Evolutionary conservation across 2,329 filamentous ascomycete species (phyloP).

Genomic region (Calonectria ilicicola): DNA sequence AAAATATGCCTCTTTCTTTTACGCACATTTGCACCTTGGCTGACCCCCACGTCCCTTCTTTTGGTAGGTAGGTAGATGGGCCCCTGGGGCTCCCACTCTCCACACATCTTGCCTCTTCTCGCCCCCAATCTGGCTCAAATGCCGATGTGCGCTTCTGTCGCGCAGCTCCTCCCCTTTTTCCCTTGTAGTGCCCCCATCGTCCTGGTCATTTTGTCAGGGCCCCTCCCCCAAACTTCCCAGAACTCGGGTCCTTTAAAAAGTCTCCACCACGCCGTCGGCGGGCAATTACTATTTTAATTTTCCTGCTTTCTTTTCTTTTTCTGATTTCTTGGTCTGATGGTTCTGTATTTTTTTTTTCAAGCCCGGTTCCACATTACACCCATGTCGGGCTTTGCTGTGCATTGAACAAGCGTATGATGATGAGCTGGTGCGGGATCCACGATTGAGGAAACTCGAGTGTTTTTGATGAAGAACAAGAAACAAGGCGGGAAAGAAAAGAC

Average conservation of each 20-base stretch:
- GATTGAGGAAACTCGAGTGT: not conserved
- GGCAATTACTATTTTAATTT: not conserved
- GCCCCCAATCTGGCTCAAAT: slow-evolving; percentile 29
- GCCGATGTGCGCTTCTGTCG: not conserved
- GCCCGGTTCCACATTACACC: not conserved
- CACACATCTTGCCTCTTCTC: slow-evolving; percentile 30
- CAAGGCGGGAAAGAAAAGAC: not conserved
- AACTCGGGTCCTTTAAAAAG: not conserved
- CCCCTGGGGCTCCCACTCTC: slow-evolving; percentile 14
- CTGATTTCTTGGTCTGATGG: not conserved
- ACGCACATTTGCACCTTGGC: not conserved
- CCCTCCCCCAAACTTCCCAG: slow-evolving; percentile 28
- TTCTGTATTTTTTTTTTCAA: not conserved
- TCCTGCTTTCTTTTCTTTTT: not conserved
- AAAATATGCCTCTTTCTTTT: not conserved
- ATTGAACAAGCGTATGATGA: slow-evolving; percentile 7
- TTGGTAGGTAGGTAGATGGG: not conserved
- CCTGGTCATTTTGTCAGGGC: not conserved
- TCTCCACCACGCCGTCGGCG: not conserved
- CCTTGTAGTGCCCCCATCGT: slow-evolving; percentile 11
- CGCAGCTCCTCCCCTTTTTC: not conserved
- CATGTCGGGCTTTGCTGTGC: slow-evolving; percentile 2
- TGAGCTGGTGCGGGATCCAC: not conserved
- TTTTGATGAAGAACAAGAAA: not conserved
- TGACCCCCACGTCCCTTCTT: not conserved